phyloP scores from a whole-genome alignment of 192 early-diverging fungal species.

The Jimgerdemannia flammicorona region DNA sequence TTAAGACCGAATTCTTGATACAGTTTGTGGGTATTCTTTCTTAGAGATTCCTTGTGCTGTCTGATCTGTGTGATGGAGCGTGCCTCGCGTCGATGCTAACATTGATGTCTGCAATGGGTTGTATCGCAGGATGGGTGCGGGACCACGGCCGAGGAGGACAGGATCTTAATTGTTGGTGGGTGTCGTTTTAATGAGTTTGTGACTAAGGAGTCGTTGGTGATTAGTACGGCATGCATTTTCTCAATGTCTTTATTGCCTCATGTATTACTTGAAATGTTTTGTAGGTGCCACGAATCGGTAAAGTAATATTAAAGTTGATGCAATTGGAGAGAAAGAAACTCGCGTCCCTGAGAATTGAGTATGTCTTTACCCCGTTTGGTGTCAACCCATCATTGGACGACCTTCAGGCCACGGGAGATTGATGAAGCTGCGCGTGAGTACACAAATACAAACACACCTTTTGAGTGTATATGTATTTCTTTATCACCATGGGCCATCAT shows the following conservation, averaged over 20 bases:
- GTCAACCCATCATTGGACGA: background rate
- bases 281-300: slow-evolving; percentile 48
- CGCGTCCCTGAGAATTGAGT: no score
- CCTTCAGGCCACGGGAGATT: slow-evolving; percentile 75
- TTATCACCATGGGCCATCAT: no score
- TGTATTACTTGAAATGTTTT: no score
- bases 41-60: background rate
- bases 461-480: no score
- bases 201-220: no score
- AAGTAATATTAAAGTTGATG: background rate
- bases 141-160: slow-evolving; percentile 65
- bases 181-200: background rate
- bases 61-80: background rate
- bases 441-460: background rate
- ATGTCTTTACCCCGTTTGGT: background rate
- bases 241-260: no score
- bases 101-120: background rate
- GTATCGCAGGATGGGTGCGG: slow-evolving; percentile 65
- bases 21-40: slow-evolving; percentile 43
- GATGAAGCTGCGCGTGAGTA: slow-evolving; percentile 81
- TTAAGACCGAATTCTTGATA: slow-evolving; percentile 94
- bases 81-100: slow-evolving; percentile 1
- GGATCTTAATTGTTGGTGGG: slow-evolving; percentile 77
- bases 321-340: no score
- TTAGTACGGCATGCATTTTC: no score